These are phyloP conservation scores for Annona cherimola DNA, from an alignment of 164 flowering plant genomes.

Conservation along the genomic window DNA sequence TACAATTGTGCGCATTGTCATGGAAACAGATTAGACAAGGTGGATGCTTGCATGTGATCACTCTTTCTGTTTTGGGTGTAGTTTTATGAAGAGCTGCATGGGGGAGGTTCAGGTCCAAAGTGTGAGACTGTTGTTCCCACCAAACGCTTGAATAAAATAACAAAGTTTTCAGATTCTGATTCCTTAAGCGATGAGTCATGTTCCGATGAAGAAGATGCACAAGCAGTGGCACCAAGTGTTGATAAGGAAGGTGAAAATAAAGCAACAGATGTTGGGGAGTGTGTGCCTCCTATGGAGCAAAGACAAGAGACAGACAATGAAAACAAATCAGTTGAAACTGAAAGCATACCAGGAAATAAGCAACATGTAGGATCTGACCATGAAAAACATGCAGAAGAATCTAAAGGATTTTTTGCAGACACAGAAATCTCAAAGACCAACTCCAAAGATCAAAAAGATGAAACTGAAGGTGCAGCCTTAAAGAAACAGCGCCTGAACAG, in stretches of 20 bases:
- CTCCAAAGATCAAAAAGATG: constrained; percentile 24
- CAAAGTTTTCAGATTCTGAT: constrained; percentile 59
- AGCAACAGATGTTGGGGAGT: neutral
- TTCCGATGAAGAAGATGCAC: constrained; percentile 34
- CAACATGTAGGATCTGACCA: constrained; percentile 4
- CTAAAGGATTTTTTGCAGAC: neutral
- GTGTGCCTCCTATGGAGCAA: neutral
- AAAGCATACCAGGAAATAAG: constrained; percentile 49
- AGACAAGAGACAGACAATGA: constrained; percentile 11
- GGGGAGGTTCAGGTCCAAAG: constrained; percentile 29
- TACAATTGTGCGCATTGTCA: too few relatives aligned
- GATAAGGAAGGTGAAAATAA: constrained; percentile 1
- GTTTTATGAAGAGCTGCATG: constrained; percentile 82
- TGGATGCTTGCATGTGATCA: neutral
- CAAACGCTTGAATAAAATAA: constrained; percentile 63
- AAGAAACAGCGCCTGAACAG: constrained; percentile 37
- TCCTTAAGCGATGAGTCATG: constrained; percentile 40
- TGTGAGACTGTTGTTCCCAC: constrained; percentile 18
- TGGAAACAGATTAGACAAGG: neutral
- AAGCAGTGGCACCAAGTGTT: constrained; percentile 33
- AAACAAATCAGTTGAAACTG: constrained; percentile 27
- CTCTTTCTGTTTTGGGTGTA: constrained; percentile 19
- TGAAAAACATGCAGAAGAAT: neutral
- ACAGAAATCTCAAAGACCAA: constrained; percentile 24
- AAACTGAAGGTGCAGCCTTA: constrained; percentile 34